Conservation (phyloP, 805 yeast species). For the Torulaspora maleeae region DNA sequence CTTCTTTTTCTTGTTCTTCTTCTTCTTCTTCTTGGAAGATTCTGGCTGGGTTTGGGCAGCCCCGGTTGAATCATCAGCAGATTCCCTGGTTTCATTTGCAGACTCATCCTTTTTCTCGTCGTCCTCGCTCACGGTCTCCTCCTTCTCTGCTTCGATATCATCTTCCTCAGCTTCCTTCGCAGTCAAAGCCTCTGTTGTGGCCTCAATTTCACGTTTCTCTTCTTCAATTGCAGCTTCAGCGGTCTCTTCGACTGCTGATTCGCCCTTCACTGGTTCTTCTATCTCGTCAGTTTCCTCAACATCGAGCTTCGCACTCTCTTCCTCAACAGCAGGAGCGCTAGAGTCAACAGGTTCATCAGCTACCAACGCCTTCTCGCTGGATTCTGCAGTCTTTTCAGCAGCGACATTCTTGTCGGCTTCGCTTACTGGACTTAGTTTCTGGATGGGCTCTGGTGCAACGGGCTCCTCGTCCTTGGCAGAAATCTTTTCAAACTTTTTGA, state of each 20-base stretch:
- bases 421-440: not conserved
- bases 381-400: not conserved
- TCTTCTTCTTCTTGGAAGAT: slow-evolving; percentile 7
- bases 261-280: slow-evolving; percentile 10
- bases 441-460: not conserved
- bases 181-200: not conserved
- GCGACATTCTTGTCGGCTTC: not conserved
- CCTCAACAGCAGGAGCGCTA: not conserved
- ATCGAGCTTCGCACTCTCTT: not conserved
- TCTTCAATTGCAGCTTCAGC: slow-evolving; percentile 8
- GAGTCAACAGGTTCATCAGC: not conserved
- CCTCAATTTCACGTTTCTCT: slow-evolving; percentile 1
- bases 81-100: slow-evolving; percentile 6
- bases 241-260: slow-evolving; percentile 9
- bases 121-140: slow-evolving; percentile 4
- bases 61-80: slow-evolving; percentile 2
- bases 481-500: slow-evolving; percentile 35
- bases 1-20: slow-evolving; percentile 10
- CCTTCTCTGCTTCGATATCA: slow-evolving; percentile 7
- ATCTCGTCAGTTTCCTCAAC: not conserved
- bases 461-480: slow-evolving; percentile 16
- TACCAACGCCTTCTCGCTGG: not conserved
- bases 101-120: slow-evolving; percentile 1
- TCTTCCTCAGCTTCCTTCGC: slow-evolving; percentile 11
- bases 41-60: not conserved